A percentile compares a stretch with the other conserved stretches of the same genome.
These are phyloP conservation scores for Phaseolus lunatus DNA, from an alignment of 306 rosid species.

Conservation along the genomic window DNA sequence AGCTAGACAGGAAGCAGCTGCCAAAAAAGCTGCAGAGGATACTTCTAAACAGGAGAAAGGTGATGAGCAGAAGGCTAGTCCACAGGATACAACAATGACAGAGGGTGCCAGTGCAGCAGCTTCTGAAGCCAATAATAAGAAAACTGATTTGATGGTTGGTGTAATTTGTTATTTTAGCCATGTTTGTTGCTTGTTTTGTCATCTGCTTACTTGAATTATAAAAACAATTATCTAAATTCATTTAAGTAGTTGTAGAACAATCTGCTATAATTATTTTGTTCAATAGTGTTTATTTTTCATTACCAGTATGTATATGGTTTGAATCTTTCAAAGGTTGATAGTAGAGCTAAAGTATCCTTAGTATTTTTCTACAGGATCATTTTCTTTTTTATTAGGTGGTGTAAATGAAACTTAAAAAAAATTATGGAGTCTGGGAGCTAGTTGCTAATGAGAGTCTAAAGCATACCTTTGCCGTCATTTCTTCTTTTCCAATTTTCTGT, in stretches of 20 bases:
- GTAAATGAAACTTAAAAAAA: not conserved
- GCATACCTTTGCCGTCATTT: not conserved
- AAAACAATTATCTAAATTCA: slow-evolving; percentile 15
- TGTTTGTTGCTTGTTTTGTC: slow-evolving; percentile 18
- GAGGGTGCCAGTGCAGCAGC: slow-evolving; percentile 68
- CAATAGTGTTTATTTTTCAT: not conserved
- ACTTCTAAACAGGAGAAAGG: slow-evolving; percentile 78
- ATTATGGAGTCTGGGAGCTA: slow-evolving; percentile 1
- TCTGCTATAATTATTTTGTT: not conserved
- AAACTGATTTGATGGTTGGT: slow-evolving; percentile 70
- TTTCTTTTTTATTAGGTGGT: not conserved
- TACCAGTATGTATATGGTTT: not conserved
- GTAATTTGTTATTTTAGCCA: slow-evolving; percentile 28
- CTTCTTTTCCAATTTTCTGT: not conserved
- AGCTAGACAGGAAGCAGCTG: slow-evolving; percentile 99
- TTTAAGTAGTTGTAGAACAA: not conserved
- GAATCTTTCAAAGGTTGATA: not conserved
- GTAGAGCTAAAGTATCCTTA: not conserved
- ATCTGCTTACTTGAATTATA: slow-evolving; percentile 15
- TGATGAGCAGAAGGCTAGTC: slow-evolving; percentile 70
- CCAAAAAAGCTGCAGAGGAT: slow-evolving; percentile 95
- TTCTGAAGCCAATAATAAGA: slow-evolving; percentile 74
- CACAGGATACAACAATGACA: slow-evolving; percentile 90
- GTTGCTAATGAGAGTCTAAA: slow-evolving; percentile 14
- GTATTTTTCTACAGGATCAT: not conserved